Evolutionary conservation across 768 basidiomycete genomes (phyloP), one percentile per base, ranked within the genome.

Genomic region (Russula earlei): DNA sequence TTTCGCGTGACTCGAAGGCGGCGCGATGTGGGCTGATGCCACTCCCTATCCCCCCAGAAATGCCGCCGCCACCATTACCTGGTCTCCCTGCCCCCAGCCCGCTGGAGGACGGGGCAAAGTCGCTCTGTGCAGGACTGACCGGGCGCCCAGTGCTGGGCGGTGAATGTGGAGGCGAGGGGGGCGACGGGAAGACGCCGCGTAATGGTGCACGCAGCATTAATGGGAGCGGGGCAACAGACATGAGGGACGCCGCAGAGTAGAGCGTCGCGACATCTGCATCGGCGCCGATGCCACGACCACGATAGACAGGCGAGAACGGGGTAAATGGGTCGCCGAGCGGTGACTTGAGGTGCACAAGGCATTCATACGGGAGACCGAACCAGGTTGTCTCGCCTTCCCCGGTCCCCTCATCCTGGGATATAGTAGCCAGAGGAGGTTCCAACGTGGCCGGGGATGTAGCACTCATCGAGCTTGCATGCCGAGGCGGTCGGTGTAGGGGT

Each of bases 181-280:
- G 29, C 9, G 56, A 42, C 62, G 55, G 65, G 49, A 76, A 70
- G 20, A 67, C 63, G 51, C 76, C 52, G 43, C 67, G 67, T 31
- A 73, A 63, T 2, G 74, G 70, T 17, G 74, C 67, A 34, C 69
- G 70, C 25, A 66, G 41, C 44, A 57, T 63, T 17, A 31, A 19
- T 34, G 58, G 60, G 41, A 70, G 72, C 22, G 72, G 69, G 6
- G 84, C 79, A 27, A 90, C 77, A 25, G 85, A 86, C 71, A 82
- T 79, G 22, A 91, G 74, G 2, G 85, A 88, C 5, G 87, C 87
- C 0, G 87, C 87, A n/a, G 87, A 87, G 67, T 91, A 92, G 5
- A 91, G 74, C 4, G 89, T 91, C 17, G 88, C 86, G 10, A 89
- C 85, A 49, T 93, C 91, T 0, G 85, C 76, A 67, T 91, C 90